phyloP scores from a whole-genome alignment of 2,329 filamentous ascomycete species.

The Monosporascus sp. region DNA sequence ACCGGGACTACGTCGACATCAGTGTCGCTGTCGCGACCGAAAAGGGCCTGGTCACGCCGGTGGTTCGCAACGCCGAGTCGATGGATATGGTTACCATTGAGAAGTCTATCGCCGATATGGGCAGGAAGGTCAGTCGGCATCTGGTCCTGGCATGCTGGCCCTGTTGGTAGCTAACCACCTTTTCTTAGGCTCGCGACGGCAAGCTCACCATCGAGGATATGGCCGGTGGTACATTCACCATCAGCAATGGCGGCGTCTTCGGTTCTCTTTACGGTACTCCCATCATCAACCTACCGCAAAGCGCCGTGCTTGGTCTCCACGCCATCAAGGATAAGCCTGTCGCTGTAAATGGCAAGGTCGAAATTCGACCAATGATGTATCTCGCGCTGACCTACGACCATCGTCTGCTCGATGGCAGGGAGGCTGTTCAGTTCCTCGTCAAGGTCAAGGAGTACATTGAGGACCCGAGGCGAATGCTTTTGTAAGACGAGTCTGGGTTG shows the following conservation, averaged over 20 bases:
- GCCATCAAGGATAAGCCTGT: slow-evolving; percentile 94
- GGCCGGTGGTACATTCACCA: slow-evolving; percentile 97
- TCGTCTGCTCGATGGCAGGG: slow-evolving; percentile 87
- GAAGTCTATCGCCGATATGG: slow-evolving; percentile 84
- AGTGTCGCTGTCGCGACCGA: slow-evolving; percentile 96
- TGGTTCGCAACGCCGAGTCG: slow-evolving; percentile 87
- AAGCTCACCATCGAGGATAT: slow-evolving; percentile 99
- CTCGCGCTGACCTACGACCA: slow-evolving; percentile 97
- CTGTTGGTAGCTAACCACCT: slow-evolving; percentile 6
- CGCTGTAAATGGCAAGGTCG: slow-evolving; percentile 86
- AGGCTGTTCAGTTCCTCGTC: slow-evolving; percentile 92
- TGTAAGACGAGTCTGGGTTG: slow-evolving; percentile 35
- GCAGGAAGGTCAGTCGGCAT: slow-evolving; percentile 70
- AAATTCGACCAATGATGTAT: slow-evolving; percentile 99
- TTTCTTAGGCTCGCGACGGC: slow-evolving; percentile 75
- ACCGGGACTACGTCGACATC: slow-evolving; percentile 96
- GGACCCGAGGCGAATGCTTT: slow-evolving; percentile 86
- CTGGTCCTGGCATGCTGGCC: not conserved
- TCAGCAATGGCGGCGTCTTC: slow-evolving; percentile 96
- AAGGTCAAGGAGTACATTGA: slow-evolving; percentile 98
- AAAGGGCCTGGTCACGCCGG: slow-evolving; percentile 93
- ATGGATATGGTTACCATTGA: slow-evolving; percentile 89
- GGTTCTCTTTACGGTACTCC: slow-evolving; percentile 96
- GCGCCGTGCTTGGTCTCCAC: slow-evolving; percentile 85
- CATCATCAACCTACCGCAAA: slow-evolving; percentile 96